phyloP scores from a whole-genome alignment of 176 grass and related monocot species.

The Ananas comosus region DNA sequence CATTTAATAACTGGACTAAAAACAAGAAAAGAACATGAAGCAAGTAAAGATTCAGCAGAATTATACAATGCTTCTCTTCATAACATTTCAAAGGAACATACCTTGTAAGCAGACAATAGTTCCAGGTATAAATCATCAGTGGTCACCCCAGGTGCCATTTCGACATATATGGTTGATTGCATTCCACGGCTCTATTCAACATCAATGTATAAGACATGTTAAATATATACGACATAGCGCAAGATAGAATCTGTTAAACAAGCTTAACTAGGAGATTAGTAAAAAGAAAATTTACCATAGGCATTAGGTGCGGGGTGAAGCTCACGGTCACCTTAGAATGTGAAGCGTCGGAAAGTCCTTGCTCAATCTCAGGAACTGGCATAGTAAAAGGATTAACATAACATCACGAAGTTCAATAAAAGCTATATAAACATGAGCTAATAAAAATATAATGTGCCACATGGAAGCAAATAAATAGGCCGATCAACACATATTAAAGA shows the following conservation, averaged over 20 bases:
- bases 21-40: not conserved
- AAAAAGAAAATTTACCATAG: constrained; percentile 52
- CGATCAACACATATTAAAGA: too few species aligned
- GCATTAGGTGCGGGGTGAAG: constrained; percentile 93
- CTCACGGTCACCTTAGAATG: constrained; percentile 86
- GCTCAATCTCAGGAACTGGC: constrained; percentile 93
- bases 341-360: constrained; percentile 80
- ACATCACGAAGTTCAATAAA: constrained; percentile 15
- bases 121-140: constrained; percentile 58
- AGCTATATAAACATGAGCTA: constrained; percentile 17
- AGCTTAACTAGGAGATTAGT: not conserved
- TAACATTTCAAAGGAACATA: constrained; percentile 22
- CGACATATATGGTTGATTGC: constrained; percentile 88
- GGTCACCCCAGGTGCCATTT: constrained; percentile 76
- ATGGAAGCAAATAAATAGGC: not conserved
- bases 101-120: constrained; percentile 74
- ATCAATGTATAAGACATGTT: not conserved
- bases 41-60: too few species aligned
- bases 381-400: constrained; percentile 12
- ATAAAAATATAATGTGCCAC: not conserved
- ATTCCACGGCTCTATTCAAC: constrained; percentile 84
- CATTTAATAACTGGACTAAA: not conserved
- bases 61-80: not conserved
- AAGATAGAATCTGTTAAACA: too few species aligned
- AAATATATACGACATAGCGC: too few species aligned